Evolutionary conservation across 495 filamentous ascomycete species (phyloP).

Genomic region (Lophiotrema nucula): DNA sequence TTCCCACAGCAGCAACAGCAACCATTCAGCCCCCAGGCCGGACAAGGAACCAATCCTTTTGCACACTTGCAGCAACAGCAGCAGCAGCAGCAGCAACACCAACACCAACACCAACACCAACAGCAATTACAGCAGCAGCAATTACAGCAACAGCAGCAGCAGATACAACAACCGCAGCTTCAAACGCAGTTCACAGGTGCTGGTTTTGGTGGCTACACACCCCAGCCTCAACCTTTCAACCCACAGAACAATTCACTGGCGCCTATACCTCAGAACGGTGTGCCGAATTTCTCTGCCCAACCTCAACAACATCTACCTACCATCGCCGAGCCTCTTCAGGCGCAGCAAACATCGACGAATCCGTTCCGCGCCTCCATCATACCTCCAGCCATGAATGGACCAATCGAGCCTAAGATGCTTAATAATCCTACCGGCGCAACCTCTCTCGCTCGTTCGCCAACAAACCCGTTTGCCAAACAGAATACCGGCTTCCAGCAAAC

Average conservation of each 20-base stretch:
- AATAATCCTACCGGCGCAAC: conserved; percentile 25
- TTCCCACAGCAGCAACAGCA: conserved; percentile 52
- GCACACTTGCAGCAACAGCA: conserved; percentile 47
- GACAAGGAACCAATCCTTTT: conserved; percentile 53
- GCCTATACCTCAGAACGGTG: conserved; percentile 65
- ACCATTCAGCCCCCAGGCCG: conserved; percentile 32
- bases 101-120: conserved; percentile 45
- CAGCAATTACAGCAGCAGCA: conserved; percentile 49
- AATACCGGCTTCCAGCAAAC: conserved; percentile 22
- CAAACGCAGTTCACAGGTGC: conserved; percentile 70
- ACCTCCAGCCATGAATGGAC: conserved; percentile 11
- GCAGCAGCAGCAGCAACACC: conserved; percentile 40
- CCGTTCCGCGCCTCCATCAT: conserved; percentile 41
- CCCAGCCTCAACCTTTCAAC: conserved; percentile 34
- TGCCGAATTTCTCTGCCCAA: conserved; percentile 48
- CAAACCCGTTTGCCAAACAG: conserved; percentile 36
- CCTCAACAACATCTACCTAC: conserved; percentile 37
- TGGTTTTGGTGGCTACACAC: conserved; percentile 81
- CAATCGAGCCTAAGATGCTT: conserved; percentile 24
- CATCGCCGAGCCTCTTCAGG: conserved; percentile 30
- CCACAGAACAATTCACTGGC: conserved; percentile 48
- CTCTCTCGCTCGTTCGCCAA: conserved; percentile 29
- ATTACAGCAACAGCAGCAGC: conserved; percentile 42
- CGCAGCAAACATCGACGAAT: conserved; percentile 39
- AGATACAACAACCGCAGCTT: conserved; percentile 48